Base-by-base conservation (phyloP, 164 flowering plant species). In the Piper betle region DNA sequence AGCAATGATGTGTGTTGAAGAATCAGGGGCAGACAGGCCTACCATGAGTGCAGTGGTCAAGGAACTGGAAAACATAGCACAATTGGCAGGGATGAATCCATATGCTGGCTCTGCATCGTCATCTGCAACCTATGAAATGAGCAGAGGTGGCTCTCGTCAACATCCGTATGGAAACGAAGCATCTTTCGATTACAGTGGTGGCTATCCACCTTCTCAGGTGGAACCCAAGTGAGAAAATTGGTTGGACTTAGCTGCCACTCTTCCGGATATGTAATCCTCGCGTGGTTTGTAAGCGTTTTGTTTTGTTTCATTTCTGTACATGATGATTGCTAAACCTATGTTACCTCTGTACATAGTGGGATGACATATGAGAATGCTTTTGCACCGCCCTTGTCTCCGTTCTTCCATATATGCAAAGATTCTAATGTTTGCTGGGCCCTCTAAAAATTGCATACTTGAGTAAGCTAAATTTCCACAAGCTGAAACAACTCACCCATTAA, bases 1-100 rank as follows among this genome's bases (percentile, higher is more conserved):
- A 71, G 95, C 98, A 3, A 71, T 92, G 86, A 84, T 74, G 40
- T 88, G 96, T 67, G 93, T 89, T 10, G 93, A 92, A 70, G 98
- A 89, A 53, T 74, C 83, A 53, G 93, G 93, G 1, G 72, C 81
- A 39, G 85, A 88, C 46, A 84, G 98, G n/a, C 98, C 98, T 20
- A 81, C 89, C 11, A 91, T 88, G 96, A 74, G 83, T 43, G 92
- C 82, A 12, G 73, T 86, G 40, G 97, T 88, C 18, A 91, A 88
- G 75, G 76, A 71, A 43, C 71, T 91, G 5, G 98, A 91, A 69
- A 73, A 63, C 50, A 84, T 91, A 5, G 60, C 88, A 52, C 88
- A 82, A 61, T 78, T 76, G 39, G 96, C 85, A 56, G 92, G 96
- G n/a, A 16, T 84, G 48, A 74, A 72, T 70, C 78, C 97, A 52